Base-by-base conservation (phyloP, 75 land plant genomes). In the Cryptomeria japonica region DNA sequence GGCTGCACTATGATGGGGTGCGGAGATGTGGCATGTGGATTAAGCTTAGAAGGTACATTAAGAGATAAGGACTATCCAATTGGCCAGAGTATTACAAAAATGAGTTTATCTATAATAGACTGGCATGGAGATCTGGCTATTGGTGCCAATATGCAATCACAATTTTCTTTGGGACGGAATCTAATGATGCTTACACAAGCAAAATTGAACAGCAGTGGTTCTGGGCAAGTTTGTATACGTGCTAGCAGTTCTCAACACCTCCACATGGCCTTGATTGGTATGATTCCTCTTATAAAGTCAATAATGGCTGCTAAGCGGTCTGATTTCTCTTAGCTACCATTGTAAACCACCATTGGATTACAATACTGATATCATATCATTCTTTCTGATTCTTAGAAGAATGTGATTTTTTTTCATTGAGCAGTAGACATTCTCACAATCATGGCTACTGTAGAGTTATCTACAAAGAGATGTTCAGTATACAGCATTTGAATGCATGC, bases 111-210 rank as follows among this genome's bases (percentile, higher is more conserved):
- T 39, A 86, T 98, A 58, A 95, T 98, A 89, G 92, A 90, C 86
- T 95, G 96, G 96, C 93, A 95, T 77, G 96, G 97, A 9, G 95
- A 97, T 86, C 87, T 96, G 78, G 99, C 96, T 13, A 82, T 96
- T 12, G 94, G 96, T 34, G 97, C 94, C 19, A 96, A 97, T 86
- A 83, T 95, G 87, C 96, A 94, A 85, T 91, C 95, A 79, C 95
- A 98, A 73, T 88, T 97, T 83, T 88, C 93, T 14, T 42, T 95
- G 86, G 95, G 91, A 38, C 42, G 90, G 80, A 87, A 42, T 41
- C 80, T 90, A 11, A 90, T 89, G 87, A 32, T 92, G 51, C 39
- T 84, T 56, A 86, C 31, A 37, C 87, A 90, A 46, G 94, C 86
- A 68, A 92, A 90, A n/a, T 72, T 93, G 87, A 93, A 88, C 87